phyloP scores from a whole-genome alignment of 1,139 yeast genomes.

The Yamadazyma jaroonii region DNA sequence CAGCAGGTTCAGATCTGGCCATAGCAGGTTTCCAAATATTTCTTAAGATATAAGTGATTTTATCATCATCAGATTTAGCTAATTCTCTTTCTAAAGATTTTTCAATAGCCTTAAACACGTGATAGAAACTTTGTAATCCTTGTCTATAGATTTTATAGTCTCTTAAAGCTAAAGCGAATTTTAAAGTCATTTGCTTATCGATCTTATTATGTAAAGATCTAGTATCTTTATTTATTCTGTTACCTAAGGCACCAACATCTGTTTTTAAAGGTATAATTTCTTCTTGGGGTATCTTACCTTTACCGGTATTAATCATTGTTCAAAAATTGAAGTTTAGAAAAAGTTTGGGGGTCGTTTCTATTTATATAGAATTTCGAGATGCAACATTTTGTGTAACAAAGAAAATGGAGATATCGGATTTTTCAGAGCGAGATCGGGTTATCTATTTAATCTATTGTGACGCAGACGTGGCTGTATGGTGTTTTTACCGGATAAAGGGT shows the following conservation, averaged over 20 bases:
- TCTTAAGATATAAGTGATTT: slow-evolving; percentile 42
- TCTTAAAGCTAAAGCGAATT: slow-evolving; percentile 71
- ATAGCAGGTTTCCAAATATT: slow-evolving; percentile 72
- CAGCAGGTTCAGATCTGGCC: slow-evolving; percentile 57
- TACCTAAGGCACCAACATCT: slow-evolving; percentile 79
- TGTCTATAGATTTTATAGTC: slow-evolving; percentile 78
- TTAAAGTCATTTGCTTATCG: slow-evolving; percentile 65
- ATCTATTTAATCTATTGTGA: too few relatives aligned
- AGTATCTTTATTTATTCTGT: slow-evolving; percentile 72
- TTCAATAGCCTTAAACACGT: slow-evolving; percentile 71
- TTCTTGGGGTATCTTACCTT: slow-evolving; percentile 26
- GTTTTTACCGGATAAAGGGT: too few relatives aligned
- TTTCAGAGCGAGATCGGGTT: too few relatives aligned
- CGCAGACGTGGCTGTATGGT: too few relatives aligned
- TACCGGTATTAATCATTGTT: too few relatives aligned
- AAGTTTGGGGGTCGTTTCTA: too few relatives aligned
- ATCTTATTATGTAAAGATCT: slow-evolving; percentile 64
- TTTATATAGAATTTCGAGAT: too few relatives aligned
- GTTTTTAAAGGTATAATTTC: slow-evolving; percentile 70
- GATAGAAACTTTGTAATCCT: slow-evolving; percentile 76
- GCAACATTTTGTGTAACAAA: too few relatives aligned
- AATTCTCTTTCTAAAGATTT: slow-evolving; percentile 49
- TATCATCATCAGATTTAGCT: slow-evolving; percentile 25
- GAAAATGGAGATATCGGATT: too few relatives aligned
- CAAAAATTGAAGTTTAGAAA: too few relatives aligned